Evolutionary conservation across 208 protist species (phyloP).

Genomic region (Wallacemonas sp.): DNA sequence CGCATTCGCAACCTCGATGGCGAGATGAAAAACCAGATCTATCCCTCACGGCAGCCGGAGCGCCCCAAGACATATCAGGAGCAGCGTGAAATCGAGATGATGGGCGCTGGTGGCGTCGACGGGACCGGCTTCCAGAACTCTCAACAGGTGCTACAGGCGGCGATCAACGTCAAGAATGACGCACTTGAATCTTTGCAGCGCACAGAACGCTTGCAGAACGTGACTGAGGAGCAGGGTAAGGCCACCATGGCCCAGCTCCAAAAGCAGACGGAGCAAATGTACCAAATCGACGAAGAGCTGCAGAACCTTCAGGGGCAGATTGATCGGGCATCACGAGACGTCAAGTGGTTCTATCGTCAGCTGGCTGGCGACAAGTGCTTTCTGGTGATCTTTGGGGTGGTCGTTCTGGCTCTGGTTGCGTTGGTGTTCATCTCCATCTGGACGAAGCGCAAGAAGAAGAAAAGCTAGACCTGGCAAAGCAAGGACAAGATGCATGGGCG

Average conservation of each 20-base stretch:
- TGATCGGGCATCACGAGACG: conserved; percentile 67
- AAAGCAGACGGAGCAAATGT: conserved; percentile 78
- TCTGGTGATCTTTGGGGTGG: conserved; percentile 65
- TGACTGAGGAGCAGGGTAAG: conserved; percentile 75
- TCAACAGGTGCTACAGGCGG: conserved; percentile 67
- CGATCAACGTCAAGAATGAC: conserved; percentile 77
- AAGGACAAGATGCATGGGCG: too few relatives aligned
- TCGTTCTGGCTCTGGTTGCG: conserved; percentile 55
- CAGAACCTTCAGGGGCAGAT: conserved; percentile 70
- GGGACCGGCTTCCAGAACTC: conserved; percentile 72
- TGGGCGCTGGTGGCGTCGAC: conserved; percentile 59
- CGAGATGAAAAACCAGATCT: conserved; percentile 82
- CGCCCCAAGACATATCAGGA: conserved; percentile 59
- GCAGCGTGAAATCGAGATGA: conserved; percentile 61
- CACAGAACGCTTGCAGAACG: conserved; percentile 64
- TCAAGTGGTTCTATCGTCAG: conserved; percentile 80
- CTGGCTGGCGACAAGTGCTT: conserved; percentile 82
- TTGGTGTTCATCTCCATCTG: conserved; percentile 80
- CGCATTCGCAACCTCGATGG: conserved; percentile 54
- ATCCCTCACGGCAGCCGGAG: conserved; percentile 23
- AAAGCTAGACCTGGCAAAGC: neutral
- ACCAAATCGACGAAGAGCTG: conserved; percentile 82
- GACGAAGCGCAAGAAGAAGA: conserved; percentile 56
- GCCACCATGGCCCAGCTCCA: conserved; percentile 58
- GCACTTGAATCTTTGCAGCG: conserved; percentile 69